A percentile compares a stretch with the other conserved stretches of the same genome.
Evolutionary conservation across 495 filamentous ascomycete genomes (phyloP).

Genomic region (Daldinia grandis): DNA sequence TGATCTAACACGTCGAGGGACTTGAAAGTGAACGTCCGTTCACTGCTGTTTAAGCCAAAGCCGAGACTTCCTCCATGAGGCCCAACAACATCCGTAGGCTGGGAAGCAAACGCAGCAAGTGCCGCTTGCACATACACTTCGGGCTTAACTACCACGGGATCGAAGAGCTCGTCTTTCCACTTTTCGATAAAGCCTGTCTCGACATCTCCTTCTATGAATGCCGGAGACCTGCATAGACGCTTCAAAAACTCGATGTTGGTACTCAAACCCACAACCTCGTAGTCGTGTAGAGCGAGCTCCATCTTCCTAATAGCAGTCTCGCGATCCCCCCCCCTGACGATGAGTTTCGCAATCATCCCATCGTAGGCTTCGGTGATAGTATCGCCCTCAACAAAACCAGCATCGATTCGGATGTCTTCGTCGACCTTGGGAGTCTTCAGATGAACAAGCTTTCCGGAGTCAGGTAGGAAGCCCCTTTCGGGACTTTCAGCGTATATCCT

Average conservation of each 20-base stretch:
- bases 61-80: conserved; percentile 63
- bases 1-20: conserved; percentile 53
- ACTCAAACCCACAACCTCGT: conserved; percentile 89
- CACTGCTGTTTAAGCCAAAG: conserved; percentile 56
- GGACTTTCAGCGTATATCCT: conserved; percentile 98
- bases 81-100: conserved; percentile 32
- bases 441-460: conserved; percentile 88
- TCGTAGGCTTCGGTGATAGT: conserved; percentile 96
- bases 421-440: conserved; percentile 74
- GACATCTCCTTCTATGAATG: conserved; percentile 86
- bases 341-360: conserved; percentile 98
- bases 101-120: conserved; percentile 66
- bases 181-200: conserved; percentile 97
- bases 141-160: conserved; percentile 58
- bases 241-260: conserved; percentile 99
- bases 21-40: conserved; percentile 65
- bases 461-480: conserved; percentile 86
- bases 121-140: conserved; percentile 87
- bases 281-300: conserved; percentile 81
- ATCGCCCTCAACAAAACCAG: conserved; percentile 90
- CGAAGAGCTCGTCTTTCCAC: conserved; percentile 77
- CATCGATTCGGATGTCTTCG: conserved; percentile 85
- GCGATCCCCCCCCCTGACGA: conserved; percentile 82
- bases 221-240: conserved; percentile 76
- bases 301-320: conserved; percentile 86